phyloP scores from a whole-genome alignment of 345 rosid species.

The Dovyalis caffra region DNA sequence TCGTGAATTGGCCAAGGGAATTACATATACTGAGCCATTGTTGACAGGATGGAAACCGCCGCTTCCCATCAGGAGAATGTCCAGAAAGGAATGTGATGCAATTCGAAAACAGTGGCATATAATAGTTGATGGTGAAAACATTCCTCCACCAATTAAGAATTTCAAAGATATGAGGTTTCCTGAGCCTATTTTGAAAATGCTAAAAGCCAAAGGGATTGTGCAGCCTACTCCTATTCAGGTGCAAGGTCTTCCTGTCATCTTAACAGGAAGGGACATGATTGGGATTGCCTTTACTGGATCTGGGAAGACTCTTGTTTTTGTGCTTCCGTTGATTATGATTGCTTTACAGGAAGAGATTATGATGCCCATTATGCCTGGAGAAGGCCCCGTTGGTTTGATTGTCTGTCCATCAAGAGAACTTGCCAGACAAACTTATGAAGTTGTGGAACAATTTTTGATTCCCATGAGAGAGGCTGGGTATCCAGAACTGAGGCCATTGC shows the following conservation, averaged over 20 bases:
- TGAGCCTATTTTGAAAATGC: constrained; percentile 52
- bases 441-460: constrained; percentile 70
- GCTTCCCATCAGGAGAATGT: constrained; percentile 56
- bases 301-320: constrained; percentile 84
- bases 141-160: constrained; percentile 77
- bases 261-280: constrained; percentile 85
- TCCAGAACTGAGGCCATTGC: constrained; percentile 70
- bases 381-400: constrained; percentile 82
- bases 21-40: constrained; percentile 62
- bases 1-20: constrained; percentile 88
- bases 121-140: constrained; percentile 84
- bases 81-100: constrained; percentile 53
- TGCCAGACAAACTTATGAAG: constrained; percentile 88
- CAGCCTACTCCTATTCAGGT: constrained; percentile 96
- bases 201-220: constrained; percentile 82
- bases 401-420: too few relatives aligned
- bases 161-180: constrained; percentile 93
- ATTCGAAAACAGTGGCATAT: constrained; percentile 93
- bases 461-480: constrained; percentile 62
- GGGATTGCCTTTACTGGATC: constrained; percentile 97
- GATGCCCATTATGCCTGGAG: constrained; percentile 86
- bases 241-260: constrained; percentile 90
- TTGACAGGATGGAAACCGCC: constrained; percentile 19
- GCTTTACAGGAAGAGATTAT: constrained; percentile 87
- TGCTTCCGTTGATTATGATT: constrained; percentile 88